These are phyloP conservation scores for Fusarium sp. DNA, from an alignment of 2,329 filamentous ascomycete species.

Conservation along the genomic window DNA sequence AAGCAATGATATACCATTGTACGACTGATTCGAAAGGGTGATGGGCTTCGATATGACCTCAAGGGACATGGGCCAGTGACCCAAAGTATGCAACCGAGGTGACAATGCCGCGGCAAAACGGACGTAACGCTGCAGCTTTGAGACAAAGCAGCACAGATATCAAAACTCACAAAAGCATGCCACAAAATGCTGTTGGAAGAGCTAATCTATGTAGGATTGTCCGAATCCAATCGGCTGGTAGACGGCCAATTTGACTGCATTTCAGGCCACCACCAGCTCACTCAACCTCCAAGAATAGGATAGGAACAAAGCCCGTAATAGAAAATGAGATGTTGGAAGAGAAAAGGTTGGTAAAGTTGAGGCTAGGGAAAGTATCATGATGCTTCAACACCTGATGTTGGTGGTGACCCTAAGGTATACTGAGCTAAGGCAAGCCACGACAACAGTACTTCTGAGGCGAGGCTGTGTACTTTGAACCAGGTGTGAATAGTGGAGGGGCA, in stretches of 20 bases:
- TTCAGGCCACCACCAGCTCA: slow-evolving; percentile 36
- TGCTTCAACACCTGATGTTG: slow-evolving; percentile 43
- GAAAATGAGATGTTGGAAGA: slow-evolving; percentile 3
- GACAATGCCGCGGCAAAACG: slow-evolving; percentile 4
- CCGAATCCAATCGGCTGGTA: slow-evolving; percentile 37
- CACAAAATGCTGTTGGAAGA: slow-evolving; percentile 3
- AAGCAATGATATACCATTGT: slow-evolving; percentile 8
- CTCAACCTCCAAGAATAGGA: slow-evolving; percentile 6
- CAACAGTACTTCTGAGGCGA: not conserved
- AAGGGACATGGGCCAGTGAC: slow-evolving; percentile 24
- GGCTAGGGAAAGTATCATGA: slow-evolving; percentile 44
- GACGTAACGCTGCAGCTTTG: slow-evolving; percentile 11
- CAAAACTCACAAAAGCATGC: slow-evolving; percentile 37
- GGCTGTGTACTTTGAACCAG: not conserved
- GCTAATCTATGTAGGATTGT: slow-evolving; percentile 12
- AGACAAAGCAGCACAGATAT: slow-evolving; percentile 1
- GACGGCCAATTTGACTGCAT: slow-evolving; percentile 31
- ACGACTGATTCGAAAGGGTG: not conserved
- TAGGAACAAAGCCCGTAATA: slow-evolving; percentile 4
- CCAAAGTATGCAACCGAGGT: slow-evolving; percentile 28
- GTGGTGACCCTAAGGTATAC: slow-evolving; percentile 12
- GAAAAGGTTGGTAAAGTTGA: slow-evolving; percentile 32
- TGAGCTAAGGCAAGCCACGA: slow-evolving; percentile 1
- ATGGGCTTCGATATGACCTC: slow-evolving; percentile 7
- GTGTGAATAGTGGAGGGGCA: not conserved